Evolutionary conservation across 305 asterid genomes (phyloP).

Genomic region (Rubia occidens): DNA sequence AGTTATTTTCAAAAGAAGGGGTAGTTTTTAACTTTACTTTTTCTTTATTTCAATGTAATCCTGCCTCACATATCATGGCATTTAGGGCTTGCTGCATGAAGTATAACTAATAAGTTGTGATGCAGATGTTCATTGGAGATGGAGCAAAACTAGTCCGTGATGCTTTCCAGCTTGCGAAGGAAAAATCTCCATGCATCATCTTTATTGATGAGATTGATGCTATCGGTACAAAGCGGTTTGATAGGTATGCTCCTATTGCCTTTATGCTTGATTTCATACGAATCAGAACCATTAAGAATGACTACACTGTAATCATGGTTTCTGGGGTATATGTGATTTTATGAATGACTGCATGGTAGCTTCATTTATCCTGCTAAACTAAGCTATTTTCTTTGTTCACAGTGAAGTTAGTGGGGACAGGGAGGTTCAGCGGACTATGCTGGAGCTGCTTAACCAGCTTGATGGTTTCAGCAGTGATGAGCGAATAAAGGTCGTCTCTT

Average conservation of each 20-base stretch:
- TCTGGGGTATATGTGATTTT: not conserved
- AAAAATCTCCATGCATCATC: slow-evolving; percentile 44
- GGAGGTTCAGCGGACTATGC: slow-evolving; percentile 31
- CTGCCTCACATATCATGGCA: not conserved
- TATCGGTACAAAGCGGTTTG: slow-evolving; percentile 42
- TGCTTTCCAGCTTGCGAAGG: slow-evolving; percentile 44
- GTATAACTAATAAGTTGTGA: slow-evolving; percentile 5
- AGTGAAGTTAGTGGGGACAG: slow-evolving; percentile 31
- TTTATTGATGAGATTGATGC: slow-evolving; percentile 46
- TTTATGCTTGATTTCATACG: not conserved
- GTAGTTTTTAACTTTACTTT: not conserved
- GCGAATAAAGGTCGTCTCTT: slow-evolving; percentile 20
- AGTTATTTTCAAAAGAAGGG: not conserved
- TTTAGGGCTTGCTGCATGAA: not conserved
- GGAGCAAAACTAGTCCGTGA: slow-evolving; percentile 47
- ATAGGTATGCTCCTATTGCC: slow-evolving; percentile 20
- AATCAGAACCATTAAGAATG: not conserved
- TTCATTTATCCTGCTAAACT: not conserved
- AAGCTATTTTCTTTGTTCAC: not conserved
- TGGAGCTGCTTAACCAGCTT: slow-evolving; percentile 29
- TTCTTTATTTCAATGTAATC: not conserved
- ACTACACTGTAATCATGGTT: not conserved
- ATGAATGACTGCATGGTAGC: not conserved
- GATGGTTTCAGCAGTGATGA: slow-evolving; percentile 33
- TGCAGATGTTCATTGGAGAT: slow-evolving; percentile 48